Percentiles rank a stretch among this genome's conserved stretches.
Conservation (phyloP, 768 basidiomycete species). For the Boletus insuetus region DNA sequence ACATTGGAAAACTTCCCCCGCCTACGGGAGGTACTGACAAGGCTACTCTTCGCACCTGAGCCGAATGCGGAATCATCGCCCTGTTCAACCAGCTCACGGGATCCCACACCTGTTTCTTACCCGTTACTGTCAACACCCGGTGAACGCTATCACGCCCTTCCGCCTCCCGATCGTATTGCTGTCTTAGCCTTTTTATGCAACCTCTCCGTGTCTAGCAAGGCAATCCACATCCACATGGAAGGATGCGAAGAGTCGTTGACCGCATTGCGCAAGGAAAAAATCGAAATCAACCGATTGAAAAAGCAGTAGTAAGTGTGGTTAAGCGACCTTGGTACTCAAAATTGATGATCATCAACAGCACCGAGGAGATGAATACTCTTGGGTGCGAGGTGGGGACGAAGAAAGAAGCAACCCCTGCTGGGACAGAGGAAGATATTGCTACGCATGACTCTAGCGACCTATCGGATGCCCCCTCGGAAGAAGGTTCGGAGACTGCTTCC, state of each 20-base stretch:
- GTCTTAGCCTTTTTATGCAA: slow-evolving; percentile 89
- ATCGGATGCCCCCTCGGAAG: slow-evolving; percentile 67
- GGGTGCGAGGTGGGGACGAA: slow-evolving; percentile 50
- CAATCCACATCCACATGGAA: slow-evolving; percentile 87
- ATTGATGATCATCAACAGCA: slow-evolving; percentile 37
- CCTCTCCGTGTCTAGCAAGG: slow-evolving; percentile 85
- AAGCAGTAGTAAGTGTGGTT: slow-evolving; percentile 73
- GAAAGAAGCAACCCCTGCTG: slow-evolving; percentile 41
- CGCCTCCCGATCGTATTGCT: slow-evolving; percentile 76
- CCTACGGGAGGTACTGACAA: slow-evolving; percentile 67
- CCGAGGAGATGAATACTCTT: slow-evolving; percentile 73
- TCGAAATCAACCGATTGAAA: slow-evolving; percentile 88
- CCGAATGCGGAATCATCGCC: slow-evolving; percentile 37
- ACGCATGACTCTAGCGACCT: slow-evolving; percentile 71
- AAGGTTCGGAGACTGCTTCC: slow-evolving; percentile 58
- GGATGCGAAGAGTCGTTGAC: slow-evolving; percentile 87
- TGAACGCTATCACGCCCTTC: slow-evolving; percentile 71
- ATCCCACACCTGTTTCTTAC: slow-evolving; percentile 45
- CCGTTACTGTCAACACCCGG: slow-evolving; percentile 49
- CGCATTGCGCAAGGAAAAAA: slow-evolving; percentile 90
- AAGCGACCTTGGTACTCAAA: slow-evolving; percentile 7
- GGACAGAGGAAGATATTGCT: slow-evolving; percentile 50
- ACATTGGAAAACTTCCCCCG: slow-evolving; percentile 69
- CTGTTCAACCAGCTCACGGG: slow-evolving; percentile 46
- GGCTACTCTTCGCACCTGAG: slow-evolving; percentile 70